Base-by-base conservation (phyloP, 2,329 filamentous ascomycete genomes). In the Sporothrix globosa region DNA sequence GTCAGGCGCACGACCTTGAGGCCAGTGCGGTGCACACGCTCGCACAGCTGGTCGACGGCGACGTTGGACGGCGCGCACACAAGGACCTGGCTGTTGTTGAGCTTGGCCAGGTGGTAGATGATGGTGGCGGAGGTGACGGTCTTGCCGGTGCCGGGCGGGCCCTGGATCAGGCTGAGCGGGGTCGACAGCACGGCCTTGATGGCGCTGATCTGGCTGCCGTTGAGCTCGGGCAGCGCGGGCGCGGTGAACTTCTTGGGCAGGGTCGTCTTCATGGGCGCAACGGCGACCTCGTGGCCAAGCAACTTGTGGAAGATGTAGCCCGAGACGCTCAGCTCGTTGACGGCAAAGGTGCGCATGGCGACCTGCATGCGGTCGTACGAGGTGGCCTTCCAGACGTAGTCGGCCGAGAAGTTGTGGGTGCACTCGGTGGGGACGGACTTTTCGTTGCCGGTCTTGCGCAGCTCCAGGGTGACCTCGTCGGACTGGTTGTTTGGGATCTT, bases 401-500 rank as follows among this genome's bases (percentile, higher is more conserved):
- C 96, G 74, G 95, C 96, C 19, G 93, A 97, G 81, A 99, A 99
- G 80, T 97, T 97, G 81, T 97, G 93, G 0, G 95, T 97, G 80
- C 95, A 96, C 77, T 99, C 95, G 0, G 93, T 97, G 0, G 96
- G 96, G 0, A 98, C 92, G 39, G 91, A 92, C 81, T 98, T 98
- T 82, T 98, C 94, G 78, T 97, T 97, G 73, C 93, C 94, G 73
- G 96, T 95, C 77, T 96, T 93, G 75, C 96, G 92, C 78, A 99
- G 83, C 80, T 99, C 96, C 74, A 99, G 91, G 11, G 92, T 96
- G 68, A 99, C 96, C 79, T 99, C 95, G 77, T 99, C 96, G 17
- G 94, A 97, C 82, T 97, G 93, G 81, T 98, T 98, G 85, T 99
- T 98, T 27, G 96, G 96, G 72, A 99, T 98, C 83, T 99, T 99